A percentile compares a stretch with the other conserved stretches of the same genome.
These are phyloP conservation scores for Dissoconium aciculare DNA, from an alignment of 2,329 filamentous ascomycete genomes.

Conservation along the genomic window DNA sequence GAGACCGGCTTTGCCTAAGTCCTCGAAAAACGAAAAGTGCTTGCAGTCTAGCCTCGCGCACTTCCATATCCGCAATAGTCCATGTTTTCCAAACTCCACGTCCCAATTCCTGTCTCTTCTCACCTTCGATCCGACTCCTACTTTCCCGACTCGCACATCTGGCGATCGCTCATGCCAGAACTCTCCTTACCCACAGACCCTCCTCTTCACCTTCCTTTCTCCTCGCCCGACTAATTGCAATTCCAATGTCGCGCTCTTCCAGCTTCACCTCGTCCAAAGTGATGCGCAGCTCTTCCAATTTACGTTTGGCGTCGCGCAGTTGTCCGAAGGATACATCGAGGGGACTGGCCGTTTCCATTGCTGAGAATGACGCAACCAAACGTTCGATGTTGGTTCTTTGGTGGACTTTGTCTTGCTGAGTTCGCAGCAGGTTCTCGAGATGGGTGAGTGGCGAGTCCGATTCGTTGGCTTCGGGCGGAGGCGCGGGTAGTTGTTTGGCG, in stretches of 20 bases:
- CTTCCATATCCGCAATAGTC: too few relatives aligned
- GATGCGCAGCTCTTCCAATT: conserved; percentile 48
- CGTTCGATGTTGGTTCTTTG: conserved; percentile 56
- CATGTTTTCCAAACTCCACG: too few relatives aligned
- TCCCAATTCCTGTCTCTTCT: too few relatives aligned
- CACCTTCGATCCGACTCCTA: too few relatives aligned
- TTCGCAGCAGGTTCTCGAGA: conserved; percentile 50
- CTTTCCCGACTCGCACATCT: too few relatives aligned
- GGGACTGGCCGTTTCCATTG: conserved; percentile 54
- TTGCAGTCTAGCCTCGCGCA: too few relatives aligned
- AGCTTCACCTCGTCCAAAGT: conserved; percentile 60
- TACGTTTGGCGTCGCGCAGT: conserved; percentile 42
- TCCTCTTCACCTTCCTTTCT: conserved; percentile 54
- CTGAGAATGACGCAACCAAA: conserved; percentile 61
- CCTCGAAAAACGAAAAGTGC: too few relatives aligned
- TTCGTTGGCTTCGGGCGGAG: conserved; percentile 30
- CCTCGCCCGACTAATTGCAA: conserved; percentile 63
- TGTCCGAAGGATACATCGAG: conserved; percentile 48
- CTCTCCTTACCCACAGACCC: conserved; percentile 62
- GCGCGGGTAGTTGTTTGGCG: conserved; percentile 19
- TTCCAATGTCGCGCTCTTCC: conserved; percentile 64
- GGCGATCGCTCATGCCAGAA: too few relatives aligned
- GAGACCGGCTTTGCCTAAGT: too few relatives aligned
- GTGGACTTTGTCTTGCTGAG: conserved; percentile 49
- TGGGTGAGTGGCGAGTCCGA: conserved; percentile 25